Base-by-base conservation (phyloP, 2,329 filamentous ascomycete species). In the Emergomyces pasteurianus region DNA sequence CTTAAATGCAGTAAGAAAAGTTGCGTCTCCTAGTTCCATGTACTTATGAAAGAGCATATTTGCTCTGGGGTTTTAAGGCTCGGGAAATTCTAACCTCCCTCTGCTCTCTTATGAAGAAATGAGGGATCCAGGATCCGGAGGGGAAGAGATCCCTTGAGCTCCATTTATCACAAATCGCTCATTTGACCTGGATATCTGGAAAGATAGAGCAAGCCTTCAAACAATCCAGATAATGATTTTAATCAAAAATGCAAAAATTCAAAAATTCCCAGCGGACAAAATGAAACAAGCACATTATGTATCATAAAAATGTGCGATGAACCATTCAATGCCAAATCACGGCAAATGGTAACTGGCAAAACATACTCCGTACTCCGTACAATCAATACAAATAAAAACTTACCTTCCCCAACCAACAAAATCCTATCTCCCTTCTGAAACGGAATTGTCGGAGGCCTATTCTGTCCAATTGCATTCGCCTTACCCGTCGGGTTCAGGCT, bases 361-460 rank as follows among this genome's bases (percentile, higher is more conserved):
- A 10, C 31, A n/a, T n/a, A n/a, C n/a, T n/a, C n/a, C n/a, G n/a
- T n/a, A n/a, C n/a, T n/a, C n/a, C n/a, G n/a, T n/a, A n/a, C n/a
- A 60, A 49, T 38, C 56, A 61, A 63, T 67, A 47, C 58, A 63
- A 56, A 40, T 40, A 40, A 59, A n/a, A 40, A 66, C 73, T 67
- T 62, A 76, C 77, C 77, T 69, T 79, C 77, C 16, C 77, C 77
- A 66, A 78, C 65, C 34, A 78, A 66, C 31, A 79, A 66, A 52
- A 78, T 71, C 53, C 75, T 70, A 70, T 79, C 77, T 26, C 65
- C 69, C 55, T 65, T 71, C 42, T 70, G 65, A 64, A 78, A 78
- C 1, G 76, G 77, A 54, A 76, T 69, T 53, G 71, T 71, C 16
- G 73, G 72, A 47, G 67, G 3, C 31, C 31, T 34, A 38, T 5